Percentiles rank a stretch among this genome's conserved stretches.
These are phyloP conservation scores for Dryas drummondii DNA, from an alignment of 306 rosid genomes.

Conservation along the genomic window DNA sequence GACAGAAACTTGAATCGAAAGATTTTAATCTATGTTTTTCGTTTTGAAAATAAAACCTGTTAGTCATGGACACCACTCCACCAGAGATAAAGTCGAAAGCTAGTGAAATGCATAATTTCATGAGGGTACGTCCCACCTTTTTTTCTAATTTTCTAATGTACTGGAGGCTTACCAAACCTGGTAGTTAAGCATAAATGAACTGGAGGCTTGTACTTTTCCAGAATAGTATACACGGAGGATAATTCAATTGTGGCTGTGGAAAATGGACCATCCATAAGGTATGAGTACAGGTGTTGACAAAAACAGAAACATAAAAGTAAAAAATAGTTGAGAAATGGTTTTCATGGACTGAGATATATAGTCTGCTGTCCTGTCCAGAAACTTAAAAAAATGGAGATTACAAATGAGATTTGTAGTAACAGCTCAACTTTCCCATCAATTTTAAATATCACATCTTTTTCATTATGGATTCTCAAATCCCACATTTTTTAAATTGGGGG, in stretches of 20 bases:
- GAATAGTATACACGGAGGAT: conserved; percentile 13
- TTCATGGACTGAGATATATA: conserved; percentile 29
- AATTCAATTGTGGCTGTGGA: background rate
- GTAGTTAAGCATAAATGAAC: too few species aligned
- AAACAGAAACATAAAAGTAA: background rate
- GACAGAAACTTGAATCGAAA: background rate
- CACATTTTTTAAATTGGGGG: background rate
- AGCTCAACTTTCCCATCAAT: conserved; percentile 31
- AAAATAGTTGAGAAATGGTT: conserved; percentile 34
- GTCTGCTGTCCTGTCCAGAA: conserved; percentile 27
- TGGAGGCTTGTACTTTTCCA: conserved; percentile 27
- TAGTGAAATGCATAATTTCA: background rate
- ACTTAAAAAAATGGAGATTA: background rate
- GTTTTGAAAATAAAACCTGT: background rate
- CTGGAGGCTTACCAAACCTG: too few species aligned
- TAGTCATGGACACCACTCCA: background rate
- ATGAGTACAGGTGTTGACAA: conserved; percentile 9
- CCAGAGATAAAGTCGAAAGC: background rate
- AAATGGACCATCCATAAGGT: conserved; percentile 17
- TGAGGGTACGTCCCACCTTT: background rate
- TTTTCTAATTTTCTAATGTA: background rate
- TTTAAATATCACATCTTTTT: conserved; percentile 42
- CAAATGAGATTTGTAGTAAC: conserved; percentile 25
- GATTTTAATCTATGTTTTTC: background rate
- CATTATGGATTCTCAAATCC: conserved; percentile 14